phyloP scores from a whole-genome alignment of 345 rosid species.

The Aquilaria yunnanensis region DNA sequence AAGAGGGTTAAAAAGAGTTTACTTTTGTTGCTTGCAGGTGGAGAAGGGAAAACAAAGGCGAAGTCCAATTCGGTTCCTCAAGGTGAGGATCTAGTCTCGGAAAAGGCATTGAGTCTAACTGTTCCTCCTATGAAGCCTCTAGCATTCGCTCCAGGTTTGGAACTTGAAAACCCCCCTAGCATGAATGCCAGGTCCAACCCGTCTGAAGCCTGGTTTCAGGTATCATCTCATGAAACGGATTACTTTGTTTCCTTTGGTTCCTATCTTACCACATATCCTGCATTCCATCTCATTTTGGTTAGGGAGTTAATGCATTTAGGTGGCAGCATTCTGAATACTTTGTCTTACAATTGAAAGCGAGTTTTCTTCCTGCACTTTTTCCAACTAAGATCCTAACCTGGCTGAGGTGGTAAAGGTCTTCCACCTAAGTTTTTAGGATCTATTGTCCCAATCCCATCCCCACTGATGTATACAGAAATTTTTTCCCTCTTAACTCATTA shows the following conservation, averaged over 20 bases:
- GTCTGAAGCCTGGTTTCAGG: constrained; percentile 78
- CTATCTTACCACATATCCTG: background rate
- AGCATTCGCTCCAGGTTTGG: constrained; percentile 35
- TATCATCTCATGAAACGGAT: constrained; percentile 13
- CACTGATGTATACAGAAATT: too few relatives aligned
- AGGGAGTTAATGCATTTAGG: constrained; percentile 7
- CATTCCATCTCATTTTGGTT: background rate
- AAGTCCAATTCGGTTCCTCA: constrained; percentile 16
- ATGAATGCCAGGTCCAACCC: constrained; percentile 16
- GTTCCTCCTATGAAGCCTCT: constrained; percentile 27
- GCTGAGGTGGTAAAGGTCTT: background rate
- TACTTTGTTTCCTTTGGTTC: background rate
- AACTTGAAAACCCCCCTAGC: constrained; percentile 26
- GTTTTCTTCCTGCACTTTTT: background rate
- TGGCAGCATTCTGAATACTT: background rate
- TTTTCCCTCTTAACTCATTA: constrained; percentile 4
- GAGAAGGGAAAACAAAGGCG: constrained; percentile 38
- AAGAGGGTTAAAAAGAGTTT: too few relatives aligned
- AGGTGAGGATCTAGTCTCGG: constrained; percentile 22
- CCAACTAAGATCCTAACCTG: too few relatives aligned
- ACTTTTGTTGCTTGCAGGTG: constrained; percentile 17
- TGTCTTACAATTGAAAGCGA: background rate
- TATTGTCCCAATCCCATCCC: too few relatives aligned
- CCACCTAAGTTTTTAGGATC: background rate
- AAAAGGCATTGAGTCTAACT: constrained; percentile 22